These are phyloP conservation scores for Tolypocladium tropicale DNA, from an alignment of 2,329 filamentous ascomycete species.

Conservation along the genomic window DNA sequence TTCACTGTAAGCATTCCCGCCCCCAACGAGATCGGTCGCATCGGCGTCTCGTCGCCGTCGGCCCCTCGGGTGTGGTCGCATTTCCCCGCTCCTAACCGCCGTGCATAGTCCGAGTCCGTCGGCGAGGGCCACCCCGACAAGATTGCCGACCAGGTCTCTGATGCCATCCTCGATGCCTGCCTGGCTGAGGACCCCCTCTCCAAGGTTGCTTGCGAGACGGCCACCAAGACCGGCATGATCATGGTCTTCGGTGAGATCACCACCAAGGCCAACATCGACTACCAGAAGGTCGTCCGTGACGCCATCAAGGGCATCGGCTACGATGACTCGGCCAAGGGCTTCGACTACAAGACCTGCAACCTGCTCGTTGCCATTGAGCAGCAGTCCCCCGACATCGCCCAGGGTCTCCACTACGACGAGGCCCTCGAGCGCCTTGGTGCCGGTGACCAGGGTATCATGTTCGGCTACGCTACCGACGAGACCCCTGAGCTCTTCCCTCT, in stretches of 20 bases:
- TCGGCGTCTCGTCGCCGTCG: not conserved
- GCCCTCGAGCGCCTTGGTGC: conserved; percentile 95
- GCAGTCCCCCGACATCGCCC: conserved; percentile 97
- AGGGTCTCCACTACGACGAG: conserved; percentile 97
- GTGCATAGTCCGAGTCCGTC: conserved; percentile 67
- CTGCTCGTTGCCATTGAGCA: conserved; percentile 98
- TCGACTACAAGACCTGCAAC: conserved; percentile 99
- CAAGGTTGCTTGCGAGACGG: conserved; percentile 98
- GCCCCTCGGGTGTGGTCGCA: not conserved
- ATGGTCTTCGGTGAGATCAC: conserved; percentile 99
- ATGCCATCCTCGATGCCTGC: conserved; percentile 98
- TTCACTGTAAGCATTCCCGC: conserved; percentile 54
- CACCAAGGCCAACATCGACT: conserved; percentile 91
- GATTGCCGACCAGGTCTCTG: conserved; percentile 97
- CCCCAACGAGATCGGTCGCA: not conserved
- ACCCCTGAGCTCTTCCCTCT: conserved; percentile 94
- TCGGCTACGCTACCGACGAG: conserved; percentile 98
- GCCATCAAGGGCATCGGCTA: conserved; percentile 99
- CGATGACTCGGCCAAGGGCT: conserved; percentile 93
- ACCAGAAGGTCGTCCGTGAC: conserved; percentile 92
- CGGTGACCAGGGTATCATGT: conserved; percentile 99
- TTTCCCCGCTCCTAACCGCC: conserved; percentile 12
- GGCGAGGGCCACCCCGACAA: conserved; percentile 91
- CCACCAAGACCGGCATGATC: conserved; percentile 99
- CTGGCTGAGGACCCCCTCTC: conserved; percentile 88